Evolutionary conservation across 2,329 filamentous ascomycete species (phyloP).

Genomic region (Tolypocladium endophyticum): DNA sequence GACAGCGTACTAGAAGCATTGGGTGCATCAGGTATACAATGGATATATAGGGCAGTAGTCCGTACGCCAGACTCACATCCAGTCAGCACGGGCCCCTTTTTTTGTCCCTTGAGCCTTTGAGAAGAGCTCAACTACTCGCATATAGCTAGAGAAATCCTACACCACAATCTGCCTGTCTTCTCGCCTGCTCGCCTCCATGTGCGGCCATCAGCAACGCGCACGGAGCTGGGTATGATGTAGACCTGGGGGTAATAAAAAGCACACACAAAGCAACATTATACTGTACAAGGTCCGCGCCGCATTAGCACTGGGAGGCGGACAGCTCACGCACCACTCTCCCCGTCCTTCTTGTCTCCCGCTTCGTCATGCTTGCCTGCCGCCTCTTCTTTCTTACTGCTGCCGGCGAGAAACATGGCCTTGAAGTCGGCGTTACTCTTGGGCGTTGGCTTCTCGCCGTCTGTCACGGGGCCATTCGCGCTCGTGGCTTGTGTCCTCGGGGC

Average conservation of each 20-base stretch:
- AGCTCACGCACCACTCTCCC: not conserved
- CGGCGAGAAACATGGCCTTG: slow-evolving; percentile 37
- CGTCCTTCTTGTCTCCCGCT: not conserved
- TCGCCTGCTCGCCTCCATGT: slow-evolving; percentile 27
- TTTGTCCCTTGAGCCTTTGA: not conserved
- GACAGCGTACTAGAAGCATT: not conserved
- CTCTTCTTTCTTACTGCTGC: slow-evolving; percentile 5
- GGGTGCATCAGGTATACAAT: not conserved
- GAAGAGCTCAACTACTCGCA: not conserved
- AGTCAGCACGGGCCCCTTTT: not conserved
- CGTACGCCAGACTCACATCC: not conserved
- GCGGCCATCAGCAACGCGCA: not conserved
- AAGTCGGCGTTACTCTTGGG: slow-evolving; percentile 48
- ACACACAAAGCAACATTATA: slow-evolving; percentile 31
- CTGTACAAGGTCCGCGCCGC: not conserved
- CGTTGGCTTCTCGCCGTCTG: slow-evolving; percentile 9
- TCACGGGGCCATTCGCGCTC: slow-evolving; percentile 14
- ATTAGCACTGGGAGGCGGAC: not conserved
- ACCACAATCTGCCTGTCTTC: not conserved
- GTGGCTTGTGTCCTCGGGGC: slow-evolving; percentile 13
- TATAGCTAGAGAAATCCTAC: not conserved
- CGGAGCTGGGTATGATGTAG: not conserved
- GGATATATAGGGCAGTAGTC: not conserved
- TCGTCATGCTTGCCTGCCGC: not conserved
- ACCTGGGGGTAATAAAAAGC: not conserved